Percentiles rank a stretch among this genome's conserved stretches.
phyloP scores from a whole-genome alignment of 495 filamentous ascomycete genomes.

The Daldinia caldariorum region DNA sequence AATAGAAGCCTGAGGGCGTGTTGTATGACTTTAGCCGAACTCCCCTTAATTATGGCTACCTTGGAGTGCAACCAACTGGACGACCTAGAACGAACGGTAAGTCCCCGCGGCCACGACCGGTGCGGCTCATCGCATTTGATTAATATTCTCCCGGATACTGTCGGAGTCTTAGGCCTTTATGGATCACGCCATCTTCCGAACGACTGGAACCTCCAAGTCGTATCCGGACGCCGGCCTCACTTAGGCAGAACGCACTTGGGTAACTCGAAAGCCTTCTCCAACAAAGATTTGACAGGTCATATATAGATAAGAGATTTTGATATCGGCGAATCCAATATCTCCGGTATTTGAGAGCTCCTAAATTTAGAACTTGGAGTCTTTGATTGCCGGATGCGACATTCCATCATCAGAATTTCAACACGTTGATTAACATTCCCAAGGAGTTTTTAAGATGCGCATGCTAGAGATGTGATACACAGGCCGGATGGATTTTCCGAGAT shows the following conservation, averaged over 20 bases:
- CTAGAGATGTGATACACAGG: too few species aligned
- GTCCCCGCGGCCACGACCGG: constrained; percentile 22
- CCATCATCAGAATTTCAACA: neutral
- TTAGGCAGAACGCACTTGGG: constrained; percentile 35
- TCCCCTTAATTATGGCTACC: constrained; percentile 34
- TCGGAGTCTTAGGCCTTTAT: constrained; percentile 31
- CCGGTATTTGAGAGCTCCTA: neutral
- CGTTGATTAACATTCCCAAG: neutral
- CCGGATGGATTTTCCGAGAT: too few species aligned
- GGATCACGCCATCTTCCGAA: constrained; percentile 37
- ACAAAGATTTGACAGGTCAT: neutral
- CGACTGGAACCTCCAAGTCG: constrained; percentile 9
- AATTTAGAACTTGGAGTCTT: neutral
- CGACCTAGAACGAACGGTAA: constrained; percentile 35
- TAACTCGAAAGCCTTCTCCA: constrained; percentile 8
- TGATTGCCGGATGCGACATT: neutral
- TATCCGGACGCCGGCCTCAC: constrained; percentile 26
- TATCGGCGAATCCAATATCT: neutral
- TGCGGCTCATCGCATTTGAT: constrained; percentile 23
- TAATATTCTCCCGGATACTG: constrained; percentile 18
- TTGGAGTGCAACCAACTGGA: constrained; percentile 33
- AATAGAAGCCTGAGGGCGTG: constrained; percentile 15
- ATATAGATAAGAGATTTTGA: neutral
- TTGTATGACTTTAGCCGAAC: constrained; percentile 40
- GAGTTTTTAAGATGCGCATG: too few species aligned